phyloP scores from a whole-genome alignment of 495 filamentous ascomycete species.

The Penicillium bovifimosum region DNA sequence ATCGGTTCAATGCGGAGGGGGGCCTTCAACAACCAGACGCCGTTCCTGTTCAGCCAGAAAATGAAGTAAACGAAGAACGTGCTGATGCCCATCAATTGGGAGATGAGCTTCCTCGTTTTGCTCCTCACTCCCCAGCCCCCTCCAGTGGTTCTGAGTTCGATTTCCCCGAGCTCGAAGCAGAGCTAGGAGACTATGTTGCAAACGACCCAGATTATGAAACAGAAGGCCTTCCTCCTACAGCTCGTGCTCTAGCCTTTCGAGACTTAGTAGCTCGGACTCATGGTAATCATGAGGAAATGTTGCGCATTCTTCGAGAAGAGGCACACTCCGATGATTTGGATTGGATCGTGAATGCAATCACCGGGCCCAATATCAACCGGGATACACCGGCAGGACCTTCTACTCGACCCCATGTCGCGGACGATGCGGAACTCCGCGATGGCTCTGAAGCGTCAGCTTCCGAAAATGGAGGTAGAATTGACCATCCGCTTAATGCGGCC shows the following conservation, averaged over 20 bases:
- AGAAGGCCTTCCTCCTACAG: background rate
- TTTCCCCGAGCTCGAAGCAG: slow-evolving; percentile 7
- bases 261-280: slow-evolving; percentile 48
- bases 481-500: background rate
- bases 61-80: background rate
- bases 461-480: background rate
- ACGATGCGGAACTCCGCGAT: background rate
- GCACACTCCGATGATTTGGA: slow-evolving; percentile 50
- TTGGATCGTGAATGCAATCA: slow-evolving; percentile 41
- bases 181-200: background rate
- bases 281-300: slow-evolving; percentile 54
- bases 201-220: background rate
- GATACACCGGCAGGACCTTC: slow-evolving; percentile 6
- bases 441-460: background rate
- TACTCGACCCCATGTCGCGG: background rate
- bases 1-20: slow-evolving; percentile 11
- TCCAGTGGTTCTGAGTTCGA: slow-evolving; percentile 23
- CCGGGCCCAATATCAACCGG: slow-evolving; percentile 10
- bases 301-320: slow-evolving; percentile 58
- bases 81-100: slow-evolving; percentile 18
- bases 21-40: slow-evolving; percentile 1
- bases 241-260: slow-evolving; percentile 42
- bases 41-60: slow-evolving; percentile 8
- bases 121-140: slow-evolving; percentile 18
- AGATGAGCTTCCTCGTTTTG: slow-evolving; percentile 8